phyloP scores from a whole-genome alignment of 768 basidiomycete genomes.

The Sporobolomyces phaffii region DNA sequence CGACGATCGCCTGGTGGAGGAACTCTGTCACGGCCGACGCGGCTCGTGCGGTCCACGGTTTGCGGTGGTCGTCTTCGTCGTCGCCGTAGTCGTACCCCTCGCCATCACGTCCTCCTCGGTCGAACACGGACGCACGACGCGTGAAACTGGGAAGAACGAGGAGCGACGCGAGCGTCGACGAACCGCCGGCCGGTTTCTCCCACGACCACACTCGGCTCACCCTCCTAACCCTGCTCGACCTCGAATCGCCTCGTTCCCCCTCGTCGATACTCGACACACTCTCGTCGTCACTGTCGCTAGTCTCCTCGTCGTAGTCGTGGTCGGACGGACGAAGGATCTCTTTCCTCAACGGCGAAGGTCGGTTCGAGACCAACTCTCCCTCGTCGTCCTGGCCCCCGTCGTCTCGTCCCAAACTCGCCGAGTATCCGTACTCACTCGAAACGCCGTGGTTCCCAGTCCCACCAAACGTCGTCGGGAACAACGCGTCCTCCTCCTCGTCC shows the following conservation, averaged over 20 bases:
- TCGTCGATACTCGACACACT: no score
- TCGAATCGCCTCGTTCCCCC: background rate
- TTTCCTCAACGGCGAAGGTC: background rate
- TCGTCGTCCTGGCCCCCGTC: background rate
- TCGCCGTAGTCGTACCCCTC: no score
- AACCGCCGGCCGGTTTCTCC: slow-evolving; percentile 5
- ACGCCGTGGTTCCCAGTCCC: no score
- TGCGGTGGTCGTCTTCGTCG: no score
- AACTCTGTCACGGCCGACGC: background rate
- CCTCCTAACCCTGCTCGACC: slow-evolving; percentile 10
- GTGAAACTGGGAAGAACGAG: background rate
- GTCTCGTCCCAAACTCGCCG: background rate
- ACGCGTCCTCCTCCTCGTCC: background rate
- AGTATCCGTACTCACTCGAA: background rate
- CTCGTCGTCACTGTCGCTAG: background rate
- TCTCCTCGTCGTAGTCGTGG: background rate
- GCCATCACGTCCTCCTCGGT: background rate
- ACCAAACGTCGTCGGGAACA: background rate
- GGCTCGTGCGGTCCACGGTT: background rate
- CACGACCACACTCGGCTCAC: slow-evolving; percentile 26
- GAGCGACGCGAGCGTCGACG: background rate
- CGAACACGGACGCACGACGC: background rate
- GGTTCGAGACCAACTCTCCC: background rate
- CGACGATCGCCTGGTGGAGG: background rate
- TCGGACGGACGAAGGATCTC: background rate